Percentiles rank a stretch among this genome's conserved stretches.
These are phyloP conservation scores for Penicillium sclerotigenum DNA, from an alignment of 2,329 filamentous ascomycete genomes.

Conservation along the genomic window DNA sequence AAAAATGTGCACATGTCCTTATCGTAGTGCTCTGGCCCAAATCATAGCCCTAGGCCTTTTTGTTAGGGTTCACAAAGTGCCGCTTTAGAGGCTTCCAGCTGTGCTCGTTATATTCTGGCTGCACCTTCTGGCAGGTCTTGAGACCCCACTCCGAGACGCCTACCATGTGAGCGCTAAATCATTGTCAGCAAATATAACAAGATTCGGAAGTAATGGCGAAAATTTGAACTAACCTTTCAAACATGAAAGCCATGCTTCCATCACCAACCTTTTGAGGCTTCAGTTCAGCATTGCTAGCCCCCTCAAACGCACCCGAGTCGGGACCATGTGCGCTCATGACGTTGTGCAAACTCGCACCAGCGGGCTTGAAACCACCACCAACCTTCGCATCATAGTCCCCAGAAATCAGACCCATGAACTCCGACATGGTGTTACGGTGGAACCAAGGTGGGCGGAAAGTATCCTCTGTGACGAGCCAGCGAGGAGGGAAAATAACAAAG, in stretches of 20 bases:
- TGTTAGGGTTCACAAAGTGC: slow-evolving; percentile 57
- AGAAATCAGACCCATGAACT: slow-evolving; percentile 64
- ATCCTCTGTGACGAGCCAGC: slow-evolving; percentile 61
- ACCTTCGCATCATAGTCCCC: slow-evolving; percentile 61
- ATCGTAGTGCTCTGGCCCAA: not conserved
- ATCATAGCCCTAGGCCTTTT: slow-evolving; percentile 17
- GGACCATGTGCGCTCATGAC: slow-evolving; percentile 68
- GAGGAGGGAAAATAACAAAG: slow-evolving; percentile 63
- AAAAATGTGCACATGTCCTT: not conserved
- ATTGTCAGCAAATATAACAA: slow-evolving; percentile 26
- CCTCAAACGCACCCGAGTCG: slow-evolving; percentile 55
- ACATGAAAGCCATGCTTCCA: slow-evolving; percentile 63
- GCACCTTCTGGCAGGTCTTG: slow-evolving; percentile 67
- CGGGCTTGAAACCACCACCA: slow-evolving; percentile 57
- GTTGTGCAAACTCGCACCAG: slow-evolving; percentile 64
- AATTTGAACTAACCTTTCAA: slow-evolving; percentile 49
- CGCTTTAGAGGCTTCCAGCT: slow-evolving; percentile 71
- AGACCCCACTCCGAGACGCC: slow-evolving; percentile 71
- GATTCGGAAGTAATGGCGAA: not conserved
- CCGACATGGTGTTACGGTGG: slow-evolving; percentile 63
- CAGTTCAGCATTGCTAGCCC: slow-evolving; percentile 52
- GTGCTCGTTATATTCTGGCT: slow-evolving; percentile 72
- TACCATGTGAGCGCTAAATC: slow-evolving; percentile 60
- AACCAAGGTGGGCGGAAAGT: slow-evolving; percentile 63
- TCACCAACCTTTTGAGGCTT: slow-evolving; percentile 57